A percentile compares a stretch with the other conserved stretches of the same genome.
Conservation (phyloP, 139 green algal species). For the Volvox reticuliferus region DNA sequence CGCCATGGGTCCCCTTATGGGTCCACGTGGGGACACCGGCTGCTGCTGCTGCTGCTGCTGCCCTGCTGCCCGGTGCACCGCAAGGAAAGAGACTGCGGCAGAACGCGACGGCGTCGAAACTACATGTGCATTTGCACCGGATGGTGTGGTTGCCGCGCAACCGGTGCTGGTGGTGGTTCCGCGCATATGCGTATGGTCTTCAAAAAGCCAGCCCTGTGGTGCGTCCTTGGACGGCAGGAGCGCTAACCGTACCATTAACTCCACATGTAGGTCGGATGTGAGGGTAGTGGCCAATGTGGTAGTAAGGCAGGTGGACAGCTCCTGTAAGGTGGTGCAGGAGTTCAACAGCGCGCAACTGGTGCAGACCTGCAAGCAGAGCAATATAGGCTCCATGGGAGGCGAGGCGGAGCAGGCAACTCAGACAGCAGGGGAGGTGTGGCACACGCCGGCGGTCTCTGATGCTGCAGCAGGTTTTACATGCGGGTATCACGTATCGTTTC, state of each 20-base stretch:
- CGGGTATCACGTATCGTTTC: no score
- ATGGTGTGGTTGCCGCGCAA: background rate
- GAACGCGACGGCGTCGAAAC: background rate
- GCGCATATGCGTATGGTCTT: background rate
- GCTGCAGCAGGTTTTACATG: no score
- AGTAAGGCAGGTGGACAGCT: slow-evolving; percentile 9
- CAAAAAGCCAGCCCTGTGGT: background rate
- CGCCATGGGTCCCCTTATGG: background rate
- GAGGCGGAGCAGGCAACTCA: no score
- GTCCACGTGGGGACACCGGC: background rate
- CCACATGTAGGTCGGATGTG: background rate
- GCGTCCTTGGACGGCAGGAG: background rate
- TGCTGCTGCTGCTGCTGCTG: slow-evolving; percentile 6
- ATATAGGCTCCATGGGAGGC: no score
- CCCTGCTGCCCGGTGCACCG: background rate
- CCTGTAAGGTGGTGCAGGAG: background rate
- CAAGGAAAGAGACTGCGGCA: background rate
- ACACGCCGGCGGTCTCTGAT: no score
- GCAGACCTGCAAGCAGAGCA: background rate
- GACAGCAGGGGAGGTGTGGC: no score
- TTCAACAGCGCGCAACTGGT: background rate
- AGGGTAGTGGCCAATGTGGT: background rate
- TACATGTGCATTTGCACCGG: background rate
- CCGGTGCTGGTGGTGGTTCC: background rate
- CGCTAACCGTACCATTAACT: background rate